These are phyloP conservation scores for Quambalaria eucalypti DNA, from an alignment of 1,284 basidiomycete genomes.

Conservation along the genomic window DNA sequence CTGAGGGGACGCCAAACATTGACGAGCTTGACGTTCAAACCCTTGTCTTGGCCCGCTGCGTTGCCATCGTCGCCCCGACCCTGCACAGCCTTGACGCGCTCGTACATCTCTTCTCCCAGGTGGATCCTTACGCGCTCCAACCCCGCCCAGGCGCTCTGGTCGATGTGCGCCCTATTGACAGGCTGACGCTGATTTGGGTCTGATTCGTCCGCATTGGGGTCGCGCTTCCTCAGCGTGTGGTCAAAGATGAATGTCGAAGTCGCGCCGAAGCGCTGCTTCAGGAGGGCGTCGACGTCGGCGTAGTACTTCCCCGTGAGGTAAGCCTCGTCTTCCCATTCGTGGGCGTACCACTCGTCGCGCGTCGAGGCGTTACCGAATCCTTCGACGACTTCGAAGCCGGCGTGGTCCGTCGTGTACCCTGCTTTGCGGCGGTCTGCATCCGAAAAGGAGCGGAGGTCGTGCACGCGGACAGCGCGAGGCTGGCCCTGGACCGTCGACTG, in stretches of 20 bases:
- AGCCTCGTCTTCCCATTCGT: conserved; percentile 19
- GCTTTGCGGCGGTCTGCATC: no score
- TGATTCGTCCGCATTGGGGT: conserved; percentile 18
- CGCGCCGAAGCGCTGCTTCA: conserved; percentile 27
- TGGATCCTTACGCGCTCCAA: conserved; percentile 28
- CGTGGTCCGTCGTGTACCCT: conserved; percentile 17
- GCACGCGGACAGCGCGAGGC: no score
- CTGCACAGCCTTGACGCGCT: conserved; percentile 20
- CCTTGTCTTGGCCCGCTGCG: no score
- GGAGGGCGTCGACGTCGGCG: conserved; percentile 20
- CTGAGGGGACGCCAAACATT: conserved; percentile 64
- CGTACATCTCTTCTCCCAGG: conserved; percentile 24
- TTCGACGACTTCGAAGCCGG: conserved; percentile 28
- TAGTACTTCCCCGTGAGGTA: conserved; percentile 29
- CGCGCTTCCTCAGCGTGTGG: conserved; percentile 30
- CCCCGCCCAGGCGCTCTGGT: conserved; percentile 29
- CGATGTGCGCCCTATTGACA: conserved; percentile 21
- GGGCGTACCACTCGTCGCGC: conserved; percentile 15
- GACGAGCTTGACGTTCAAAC: conserved; percentile 59
- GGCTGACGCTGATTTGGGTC: conserved; percentile 23
- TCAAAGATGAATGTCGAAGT: conserved; percentile 32
- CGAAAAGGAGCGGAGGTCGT: no score
- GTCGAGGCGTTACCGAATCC: conserved; percentile 18
- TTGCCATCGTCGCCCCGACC: no score
- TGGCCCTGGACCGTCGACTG: no score